These are phyloP conservation scores for Ambrosia trifida DNA, from an alignment of 129 eudicot genomes.

Conservation along the genomic window DNA sequence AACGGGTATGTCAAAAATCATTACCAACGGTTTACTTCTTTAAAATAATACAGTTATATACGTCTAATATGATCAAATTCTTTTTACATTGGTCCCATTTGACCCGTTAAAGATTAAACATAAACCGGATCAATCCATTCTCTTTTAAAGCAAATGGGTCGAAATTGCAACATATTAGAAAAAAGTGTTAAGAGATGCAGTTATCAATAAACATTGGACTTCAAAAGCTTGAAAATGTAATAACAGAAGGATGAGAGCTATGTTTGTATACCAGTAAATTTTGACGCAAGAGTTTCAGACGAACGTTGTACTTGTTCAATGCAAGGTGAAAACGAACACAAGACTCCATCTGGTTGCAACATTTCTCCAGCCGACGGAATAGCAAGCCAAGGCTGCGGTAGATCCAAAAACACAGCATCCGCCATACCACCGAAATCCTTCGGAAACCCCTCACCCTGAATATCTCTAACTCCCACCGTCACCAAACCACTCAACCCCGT, in stretches of 20 bases:
- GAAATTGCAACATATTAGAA: neutral
- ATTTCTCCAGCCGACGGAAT: slow-evolving; percentile 86
- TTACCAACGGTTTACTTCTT: neutral
- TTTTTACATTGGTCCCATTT: neutral
- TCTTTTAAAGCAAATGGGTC: neutral
- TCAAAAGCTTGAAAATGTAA: neutral
- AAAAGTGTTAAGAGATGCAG: neutral
- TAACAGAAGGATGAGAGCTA: neutral
- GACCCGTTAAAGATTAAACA: neutral
- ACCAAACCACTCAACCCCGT: slow-evolving; percentile 73
- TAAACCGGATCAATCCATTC: neutral
- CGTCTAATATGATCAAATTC: neutral
- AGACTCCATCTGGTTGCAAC: slow-evolving; percentile 79
- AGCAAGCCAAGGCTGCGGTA: slow-evolving; percentile 97
- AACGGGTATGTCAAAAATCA: neutral
- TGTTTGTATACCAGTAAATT: slow-evolving; percentile 60
- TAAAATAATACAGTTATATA: neutral
- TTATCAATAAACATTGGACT: slow-evolving; percentile 2
- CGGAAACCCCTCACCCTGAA: slow-evolving; percentile 96
- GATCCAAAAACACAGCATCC: slow-evolving; percentile 87
- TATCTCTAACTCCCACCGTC: slow-evolving; percentile 90
- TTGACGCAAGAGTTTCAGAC: slow-evolving; percentile 65
- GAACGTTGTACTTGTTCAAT: slow-evolving; percentile 98
- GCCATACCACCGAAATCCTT: slow-evolving; percentile 60
- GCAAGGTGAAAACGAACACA: slow-evolving; percentile 98